Conservation (phyloP, 2,329 filamentous ascomycete species). For the Talaromyces sp. region DNA sequence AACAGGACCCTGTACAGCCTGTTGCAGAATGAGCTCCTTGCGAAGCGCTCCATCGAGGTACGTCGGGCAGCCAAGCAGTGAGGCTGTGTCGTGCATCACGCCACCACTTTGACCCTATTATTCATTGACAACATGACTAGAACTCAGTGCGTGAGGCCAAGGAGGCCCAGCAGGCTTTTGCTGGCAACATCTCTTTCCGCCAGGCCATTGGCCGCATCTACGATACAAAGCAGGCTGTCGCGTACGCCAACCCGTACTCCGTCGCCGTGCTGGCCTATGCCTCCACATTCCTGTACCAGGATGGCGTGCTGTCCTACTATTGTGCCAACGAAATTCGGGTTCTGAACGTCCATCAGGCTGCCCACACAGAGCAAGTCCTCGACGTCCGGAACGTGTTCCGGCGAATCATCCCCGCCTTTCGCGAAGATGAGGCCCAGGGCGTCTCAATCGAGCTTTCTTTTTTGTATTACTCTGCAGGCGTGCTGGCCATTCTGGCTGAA, state of each 20-base stretch:
- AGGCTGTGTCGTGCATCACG: neutral
- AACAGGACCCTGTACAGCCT: slow-evolving; percentile 49
- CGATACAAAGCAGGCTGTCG: slow-evolving; percentile 57
- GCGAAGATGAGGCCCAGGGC: slow-evolving; percentile 17
- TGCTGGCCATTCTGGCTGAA: slow-evolving; percentile 55
- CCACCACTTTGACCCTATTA: neutral
- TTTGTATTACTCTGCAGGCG: slow-evolving; percentile 53
- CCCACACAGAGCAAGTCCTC: slow-evolving; percentile 51
- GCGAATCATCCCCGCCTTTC: slow-evolving; percentile 29
- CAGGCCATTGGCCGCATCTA: slow-evolving; percentile 55
- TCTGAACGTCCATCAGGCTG: slow-evolving; percentile 51
- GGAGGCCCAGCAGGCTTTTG: slow-evolving; percentile 39
- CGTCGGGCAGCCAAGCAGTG: slow-evolving; percentile 5
- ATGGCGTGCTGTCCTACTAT: slow-evolving; percentile 62
- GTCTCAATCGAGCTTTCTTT: slow-evolving; percentile 47
- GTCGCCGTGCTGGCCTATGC: slow-evolving; percentile 56
- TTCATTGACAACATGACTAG: slow-evolving; percentile 24
- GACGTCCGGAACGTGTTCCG: slow-evolving; percentile 44
- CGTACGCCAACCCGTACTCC: slow-evolving; percentile 58
- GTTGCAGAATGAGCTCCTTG: slow-evolving; percentile 52
- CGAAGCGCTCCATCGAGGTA: slow-evolving; percentile 56
- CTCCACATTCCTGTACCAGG: slow-evolving; percentile 57
- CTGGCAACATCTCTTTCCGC: slow-evolving; percentile 41
- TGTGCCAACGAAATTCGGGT: slow-evolving; percentile 51
- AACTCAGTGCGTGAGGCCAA: slow-evolving; percentile 37